A percentile compares a stretch with the other conserved stretches of the same genome.
Conservation (phyloP, 352 stramenopile genomes). For the Phytopythium chamaehyphon region DNA sequence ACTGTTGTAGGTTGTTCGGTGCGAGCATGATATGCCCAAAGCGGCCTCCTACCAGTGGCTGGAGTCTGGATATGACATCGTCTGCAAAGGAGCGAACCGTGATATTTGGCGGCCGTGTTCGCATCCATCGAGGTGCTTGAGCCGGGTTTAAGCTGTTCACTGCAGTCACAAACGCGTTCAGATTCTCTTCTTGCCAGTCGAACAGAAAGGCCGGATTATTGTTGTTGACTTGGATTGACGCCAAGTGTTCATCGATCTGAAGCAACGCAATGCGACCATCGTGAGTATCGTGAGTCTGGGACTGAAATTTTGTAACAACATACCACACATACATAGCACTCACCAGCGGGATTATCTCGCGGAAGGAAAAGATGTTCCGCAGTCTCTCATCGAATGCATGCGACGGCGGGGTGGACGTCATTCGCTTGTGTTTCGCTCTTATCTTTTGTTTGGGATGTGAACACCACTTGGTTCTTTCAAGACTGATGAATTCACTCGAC, state of each 20-base stretch:
- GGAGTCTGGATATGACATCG: conserved; percentile 2
- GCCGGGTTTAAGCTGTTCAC: conserved; percentile 8
- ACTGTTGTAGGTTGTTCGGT: not conserved
- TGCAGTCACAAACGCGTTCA: conserved; percentile 13
- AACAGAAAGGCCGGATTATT: conserved; percentile 11
- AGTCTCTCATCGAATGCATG: no score
- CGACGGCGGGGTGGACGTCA: no score
- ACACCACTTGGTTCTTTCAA: no score
- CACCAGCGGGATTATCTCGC: no score
- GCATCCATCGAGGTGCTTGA: no score
- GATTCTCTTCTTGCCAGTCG: conserved; percentile 11
- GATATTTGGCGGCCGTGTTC: not conserved
- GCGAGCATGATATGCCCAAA: not conserved
- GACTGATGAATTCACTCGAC: no score
- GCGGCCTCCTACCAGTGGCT: not conserved
- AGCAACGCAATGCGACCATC: not conserved
- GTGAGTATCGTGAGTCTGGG: not conserved
- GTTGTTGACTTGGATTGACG: conserved; percentile 14
- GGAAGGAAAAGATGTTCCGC: no score
- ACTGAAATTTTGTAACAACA: not conserved
- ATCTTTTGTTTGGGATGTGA: no score
- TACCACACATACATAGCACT: no score
- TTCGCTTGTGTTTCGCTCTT: no score
- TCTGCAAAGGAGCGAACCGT: conserved; percentile 2
- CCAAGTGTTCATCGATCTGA: conserved; percentile 12